Base-by-base conservation (phyloP, 208 protist species). In the Acanthamoeba triangularis region DNA sequence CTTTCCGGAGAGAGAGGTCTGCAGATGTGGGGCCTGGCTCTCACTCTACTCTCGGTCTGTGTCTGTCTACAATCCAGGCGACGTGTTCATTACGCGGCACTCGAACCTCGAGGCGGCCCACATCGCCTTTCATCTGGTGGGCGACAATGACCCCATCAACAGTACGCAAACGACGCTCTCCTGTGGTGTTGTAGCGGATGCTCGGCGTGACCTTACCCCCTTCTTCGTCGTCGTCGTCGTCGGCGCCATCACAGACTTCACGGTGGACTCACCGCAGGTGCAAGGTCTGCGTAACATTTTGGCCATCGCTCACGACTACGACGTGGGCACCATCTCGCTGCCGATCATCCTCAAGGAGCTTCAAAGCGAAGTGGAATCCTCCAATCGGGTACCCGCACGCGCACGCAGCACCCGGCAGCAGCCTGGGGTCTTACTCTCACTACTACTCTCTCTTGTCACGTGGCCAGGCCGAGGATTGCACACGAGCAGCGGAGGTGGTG, bases 31-130 rank as follows among this genome's bases (percentile, higher is more conserved):
- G n/a, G n/a, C n/a, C n/a, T n/a, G n/a, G n/a, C n/a, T n/a, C n/a
- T n/a, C n/a, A n/a, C n/a, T n/a, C n/a, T n/a, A n/a, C n/a, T n/a
- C n/a, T n/a, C n/a, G n/a, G n/a, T n/a, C n/a, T n/a, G n/a, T n/a
- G n/a, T n/a, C n/a, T n/a, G 20, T 30, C 23, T 10, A 11, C 7
- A n/a, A 65, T 35, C 47, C 87, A 44, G 94, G 94, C n/a, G 94
- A 96, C 61, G 95, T 96, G 33, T 96, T 94, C 80, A 85, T 95
- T 11, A 96, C 95, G n/a, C 91, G 95, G 10, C 95, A 96, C 67
- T 95, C 87, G 25, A 96, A 95, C n/a, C 54, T 96, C 0, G 59
- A 72, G 47, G 54, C 65, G 7, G 56, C 61, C 28, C 93, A 94
- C 35, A 87, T 96, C 47, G 93, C 95, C 16, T 96, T 95, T 49